Percentiles rank a stretch among this genome's conserved stretches.
These are phyloP conservation scores for Draba incana DNA, from an alignment of 345 rosid species.

Conservation along the genomic window DNA sequence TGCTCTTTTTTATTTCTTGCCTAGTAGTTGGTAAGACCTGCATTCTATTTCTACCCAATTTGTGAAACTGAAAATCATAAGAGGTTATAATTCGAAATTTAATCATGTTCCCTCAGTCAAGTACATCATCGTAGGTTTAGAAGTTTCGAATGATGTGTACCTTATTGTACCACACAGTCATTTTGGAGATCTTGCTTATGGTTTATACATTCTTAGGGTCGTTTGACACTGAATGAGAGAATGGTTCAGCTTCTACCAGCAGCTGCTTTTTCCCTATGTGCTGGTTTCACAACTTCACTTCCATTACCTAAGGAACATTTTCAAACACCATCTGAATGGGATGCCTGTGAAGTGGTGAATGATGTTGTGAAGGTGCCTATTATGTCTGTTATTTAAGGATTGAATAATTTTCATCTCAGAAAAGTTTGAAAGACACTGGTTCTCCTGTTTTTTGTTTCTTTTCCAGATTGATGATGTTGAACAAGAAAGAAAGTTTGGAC, in stretches of 20 bases:
- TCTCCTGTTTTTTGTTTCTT: conserved; percentile 17
- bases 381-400: conserved; percentile 18
- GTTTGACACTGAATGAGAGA: conserved; percentile 53
- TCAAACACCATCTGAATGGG: conserved; percentile 42
- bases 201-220: conserved; percentile 53
- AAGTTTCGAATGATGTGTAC: conserved; percentile 18
- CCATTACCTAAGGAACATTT: conserved; percentile 45
- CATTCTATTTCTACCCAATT: conserved; percentile 26
- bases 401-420: conserved; percentile 23
- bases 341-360: conserved; percentile 51
- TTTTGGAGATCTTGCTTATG: conserved; percentile 17
- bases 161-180: conserved; percentile 17
- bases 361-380: conserved; percentile 54
- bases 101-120: conserved; percentile 14
- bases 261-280: conserved; percentile 76
- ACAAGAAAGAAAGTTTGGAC: conserved; percentile 46
- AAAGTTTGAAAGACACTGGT: conserved; percentile 22
- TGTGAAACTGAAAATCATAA: conserved; percentile 25
- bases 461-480: conserved; percentile 60
- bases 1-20: conserved; percentile 6
- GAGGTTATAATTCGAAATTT: conserved; percentile 12
- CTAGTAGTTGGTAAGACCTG: conserved; percentile 21
- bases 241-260: conserved; percentile 69
- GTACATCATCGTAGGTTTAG: conserved; percentile 5
- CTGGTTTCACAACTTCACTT: conserved; percentile 62